These are phyloP conservation scores for Rhodotorula toruloides DNA, from an alignment of 768 basidiomycete species.

Conservation along the genomic window DNA sequence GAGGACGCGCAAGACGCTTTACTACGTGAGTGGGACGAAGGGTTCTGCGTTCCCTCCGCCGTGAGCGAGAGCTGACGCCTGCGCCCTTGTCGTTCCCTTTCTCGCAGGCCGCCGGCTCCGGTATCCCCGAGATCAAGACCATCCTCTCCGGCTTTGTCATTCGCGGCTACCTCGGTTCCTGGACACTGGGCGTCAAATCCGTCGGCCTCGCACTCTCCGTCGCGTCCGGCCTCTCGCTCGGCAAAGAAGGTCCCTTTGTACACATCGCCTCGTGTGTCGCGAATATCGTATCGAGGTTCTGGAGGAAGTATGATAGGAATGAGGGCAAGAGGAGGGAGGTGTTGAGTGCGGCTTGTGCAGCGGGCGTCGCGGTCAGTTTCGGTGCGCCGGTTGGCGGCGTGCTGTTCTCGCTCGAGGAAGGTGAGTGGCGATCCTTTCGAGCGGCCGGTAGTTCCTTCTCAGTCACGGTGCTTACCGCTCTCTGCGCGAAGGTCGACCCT, in stretches of 20 bases:
- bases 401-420: conserved; percentile 88
- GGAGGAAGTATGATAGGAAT: conserved; percentile 86
- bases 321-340: conserved; percentile 96
- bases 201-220: conserved; percentile 84
- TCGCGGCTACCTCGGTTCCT: conserved; percentile 88
- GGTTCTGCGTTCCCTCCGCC: too few relatives aligned
- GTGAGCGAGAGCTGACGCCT: too few relatives aligned
- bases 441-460: too few relatives aligned
- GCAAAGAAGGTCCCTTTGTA: conserved; percentile 78
- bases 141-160: conserved; percentile 68
- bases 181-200: conserved; percentile 69
- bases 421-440: conserved; percentile 50
- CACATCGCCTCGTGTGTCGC: conserved; percentile 90
- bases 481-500: too few relatives aligned
- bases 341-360: conserved; percentile 85
- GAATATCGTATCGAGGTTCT: conserved; percentile 82
- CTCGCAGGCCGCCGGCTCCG: conserved; percentile 71
- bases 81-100: background rate
- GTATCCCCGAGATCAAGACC: conserved; percentile 94
- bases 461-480: too few relatives aligned
- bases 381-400: conserved; percentile 81
- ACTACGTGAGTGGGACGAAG: conserved; percentile 22
- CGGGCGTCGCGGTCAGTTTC: conserved; percentile 94
- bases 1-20: conserved; percentile 36
- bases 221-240: conserved; percentile 82